phyloP scores from a whole-genome alignment of 495 filamentous ascomycete genomes.

The Aspergillus diversus region DNA sequence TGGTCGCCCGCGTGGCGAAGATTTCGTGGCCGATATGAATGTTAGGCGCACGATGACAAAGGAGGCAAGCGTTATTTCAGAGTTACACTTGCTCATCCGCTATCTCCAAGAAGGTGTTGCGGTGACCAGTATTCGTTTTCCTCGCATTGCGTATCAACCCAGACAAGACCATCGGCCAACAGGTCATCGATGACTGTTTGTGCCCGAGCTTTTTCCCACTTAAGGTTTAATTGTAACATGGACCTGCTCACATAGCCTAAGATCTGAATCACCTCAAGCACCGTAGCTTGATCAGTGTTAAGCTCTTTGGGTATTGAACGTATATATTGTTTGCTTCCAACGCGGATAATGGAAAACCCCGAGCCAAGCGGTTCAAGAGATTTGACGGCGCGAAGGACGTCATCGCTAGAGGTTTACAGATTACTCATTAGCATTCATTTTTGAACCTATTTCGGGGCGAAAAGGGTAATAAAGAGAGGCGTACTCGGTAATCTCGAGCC shows the following conservation, averaged over 20 bases:
- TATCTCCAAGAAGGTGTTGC: constrained; percentile 48
- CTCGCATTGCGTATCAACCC: constrained; percentile 83
- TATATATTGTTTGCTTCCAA: constrained; percentile 86
- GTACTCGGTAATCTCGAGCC: constrained; percentile 70
- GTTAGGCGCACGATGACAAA: background rate
- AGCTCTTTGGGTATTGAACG: constrained; percentile 94
- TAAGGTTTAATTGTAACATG: constrained; percentile 89
- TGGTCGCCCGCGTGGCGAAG: background rate
- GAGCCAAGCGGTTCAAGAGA: constrained; percentile 87
- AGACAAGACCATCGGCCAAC: constrained; percentile 87
- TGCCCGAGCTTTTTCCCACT: constrained; percentile 82
- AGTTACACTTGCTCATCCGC: constrained; percentile 31
- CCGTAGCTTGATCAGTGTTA: constrained; percentile 89
- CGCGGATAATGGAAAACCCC: constrained; percentile 77
- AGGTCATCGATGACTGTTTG: constrained; percentile 90
- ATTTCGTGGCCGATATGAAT: background rate
- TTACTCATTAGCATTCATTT: constrained; percentile 1
- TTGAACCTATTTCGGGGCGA: background rate
- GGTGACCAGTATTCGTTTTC: constrained; percentile 98
- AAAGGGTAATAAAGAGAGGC: constrained; percentile 8
- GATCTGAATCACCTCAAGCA: constrained; percentile 84
- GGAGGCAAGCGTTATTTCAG: background rate
- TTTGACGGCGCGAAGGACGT: constrained; percentile 86
- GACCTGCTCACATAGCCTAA: constrained; percentile 87
- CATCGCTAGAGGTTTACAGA: constrained; percentile 62